These are phyloP conservation scores for Tetracladium marchalianum DNA, from an alignment of 495 filamentous ascomycete species.

Conservation along the genomic window DNA sequence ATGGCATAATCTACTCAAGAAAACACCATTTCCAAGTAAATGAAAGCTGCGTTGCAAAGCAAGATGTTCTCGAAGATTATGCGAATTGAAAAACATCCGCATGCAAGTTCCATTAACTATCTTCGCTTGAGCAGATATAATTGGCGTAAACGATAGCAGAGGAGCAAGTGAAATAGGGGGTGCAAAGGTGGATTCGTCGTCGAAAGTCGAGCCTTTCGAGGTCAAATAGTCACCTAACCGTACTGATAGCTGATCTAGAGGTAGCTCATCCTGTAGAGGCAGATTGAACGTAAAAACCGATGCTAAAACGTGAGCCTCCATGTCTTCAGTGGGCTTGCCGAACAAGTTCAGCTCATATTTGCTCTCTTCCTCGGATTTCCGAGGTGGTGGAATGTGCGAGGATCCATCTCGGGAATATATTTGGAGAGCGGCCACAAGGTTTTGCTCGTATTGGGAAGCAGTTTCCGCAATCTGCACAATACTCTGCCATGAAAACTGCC, in stretches of 20 bases:
- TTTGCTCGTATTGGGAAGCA: constrained; percentile 52
- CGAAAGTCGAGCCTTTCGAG: not conserved
- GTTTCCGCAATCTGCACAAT: constrained; percentile 52
- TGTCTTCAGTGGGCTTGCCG: constrained; percentile 37
- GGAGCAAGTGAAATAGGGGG: constrained; percentile 66
- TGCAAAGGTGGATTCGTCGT: constrained; percentile 28
- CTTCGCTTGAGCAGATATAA: constrained; percentile 62
- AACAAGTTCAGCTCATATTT: constrained; percentile 31
- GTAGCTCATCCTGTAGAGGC: constrained; percentile 6
- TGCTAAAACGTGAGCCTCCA: constrained; percentile 35
- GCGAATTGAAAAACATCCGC: constrained; percentile 66
- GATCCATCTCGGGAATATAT: constrained; percentile 2
- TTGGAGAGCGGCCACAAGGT: constrained; percentile 33
- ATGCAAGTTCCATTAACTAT: constrained; percentile 71
- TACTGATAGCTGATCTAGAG: constrained; percentile 5
- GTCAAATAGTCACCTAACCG: constrained; percentile 8
- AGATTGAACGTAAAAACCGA: constrained; percentile 38
- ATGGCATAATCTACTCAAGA: constrained; percentile 65
- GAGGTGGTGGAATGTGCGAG: not conserved
- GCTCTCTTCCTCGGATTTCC: not conserved
- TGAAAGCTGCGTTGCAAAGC: constrained; percentile 70
- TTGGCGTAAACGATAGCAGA: constrained; percentile 63
- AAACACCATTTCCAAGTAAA: constrained; percentile 74
- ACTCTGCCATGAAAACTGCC: constrained; percentile 68
- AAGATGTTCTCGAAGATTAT: constrained; percentile 66